Percentiles rank a stretch among this genome's conserved stretches.
These are phyloP conservation scores for Penicillium paneum DNA, from an alignment of 2,329 filamentous ascomycete species.

Conservation along the genomic window DNA sequence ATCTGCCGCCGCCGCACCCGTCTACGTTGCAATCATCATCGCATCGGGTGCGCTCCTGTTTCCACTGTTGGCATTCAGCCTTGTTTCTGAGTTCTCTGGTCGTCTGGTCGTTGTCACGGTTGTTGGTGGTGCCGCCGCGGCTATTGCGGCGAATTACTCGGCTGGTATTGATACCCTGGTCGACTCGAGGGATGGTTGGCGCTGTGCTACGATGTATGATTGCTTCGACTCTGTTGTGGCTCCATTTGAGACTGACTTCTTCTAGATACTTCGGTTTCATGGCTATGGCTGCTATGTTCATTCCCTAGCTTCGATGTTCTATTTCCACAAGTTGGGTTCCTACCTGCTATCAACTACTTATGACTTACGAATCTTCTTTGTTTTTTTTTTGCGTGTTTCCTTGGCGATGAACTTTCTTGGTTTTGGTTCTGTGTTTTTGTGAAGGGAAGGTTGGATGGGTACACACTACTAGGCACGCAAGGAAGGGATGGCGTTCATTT, in stretches of 20 bases:
- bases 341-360: neutral
- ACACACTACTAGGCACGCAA: neutral
- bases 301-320: slow-evolving; percentile 24
- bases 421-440: neutral
- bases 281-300: slow-evolving; percentile 38
- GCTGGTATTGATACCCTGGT: slow-evolving; percentile 35
- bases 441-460: neutral
- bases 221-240: neutral
- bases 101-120: slow-evolving; percentile 58
- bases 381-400: neutral
- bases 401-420: neutral
- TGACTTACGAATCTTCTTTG: slow-evolving; percentile 17
- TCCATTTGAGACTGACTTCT: neutral
- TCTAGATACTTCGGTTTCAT: slow-evolving; percentile 42
- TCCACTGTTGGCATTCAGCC: slow-evolving; percentile 57
- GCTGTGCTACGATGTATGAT: slow-evolving; percentile 39
- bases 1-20: slow-evolving; percentile 21
- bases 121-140: slow-evolving; percentile 48
- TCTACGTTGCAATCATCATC: slow-evolving; percentile 44
- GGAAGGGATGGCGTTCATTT: slow-evolving; percentile 8
- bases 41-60: slow-evolving; percentile 54
- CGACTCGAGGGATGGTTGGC: slow-evolving; percentile 41
- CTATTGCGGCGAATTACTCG: slow-evolving; percentile 38
- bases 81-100: slow-evolving; percentile 56
- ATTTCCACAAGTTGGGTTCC: neutral